phyloP scores from a whole-genome alignment of 106 monocot genomes.

The Amphibolis antarctica region DNA sequence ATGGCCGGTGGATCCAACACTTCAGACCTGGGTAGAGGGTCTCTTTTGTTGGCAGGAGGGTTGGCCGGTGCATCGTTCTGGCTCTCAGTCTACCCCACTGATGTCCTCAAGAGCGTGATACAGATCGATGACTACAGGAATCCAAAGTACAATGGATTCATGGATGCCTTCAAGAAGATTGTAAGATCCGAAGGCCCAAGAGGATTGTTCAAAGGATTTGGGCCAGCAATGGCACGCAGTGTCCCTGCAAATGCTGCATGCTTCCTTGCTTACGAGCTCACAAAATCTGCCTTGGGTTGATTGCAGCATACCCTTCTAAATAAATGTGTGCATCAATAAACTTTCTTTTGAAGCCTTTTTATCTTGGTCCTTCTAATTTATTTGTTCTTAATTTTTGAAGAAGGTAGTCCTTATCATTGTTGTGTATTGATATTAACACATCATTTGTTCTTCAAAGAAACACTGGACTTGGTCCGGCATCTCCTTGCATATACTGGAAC shows the following conservation, averaged over 20 bases:
- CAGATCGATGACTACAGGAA: slow-evolving; percentile 73
- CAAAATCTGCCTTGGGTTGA: slow-evolving; percentile 54
- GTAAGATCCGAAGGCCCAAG: slow-evolving; percentile 53
- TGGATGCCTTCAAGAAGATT: slow-evolving; percentile 70
- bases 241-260: slow-evolving; percentile 88
- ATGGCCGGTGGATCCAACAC: slow-evolving; percentile 59
- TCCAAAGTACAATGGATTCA: slow-evolving; percentile 59
- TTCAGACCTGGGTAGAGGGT: slow-evolving; percentile 55
- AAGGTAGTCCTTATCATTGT: no score
- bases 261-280: slow-evolving; percentile 86
- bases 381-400: no score
- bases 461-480: no score
- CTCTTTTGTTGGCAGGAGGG: slow-evolving; percentile 63
- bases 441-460: no score
- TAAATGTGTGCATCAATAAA: no score
- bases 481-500: no score
- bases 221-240: slow-evolving; percentile 88
- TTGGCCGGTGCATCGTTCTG: slow-evolving; percentile 72
- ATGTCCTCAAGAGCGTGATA: slow-evolving; percentile 81
- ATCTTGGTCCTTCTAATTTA: no score
- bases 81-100: slow-evolving; percentile 64
- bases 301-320: no score
- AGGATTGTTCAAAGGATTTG: slow-evolving; percentile 79
- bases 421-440: no score
- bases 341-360: no score